phyloP scores from a whole-genome alignment of 768 basidiomycete species.

The Suillus hirtellus region DNA sequence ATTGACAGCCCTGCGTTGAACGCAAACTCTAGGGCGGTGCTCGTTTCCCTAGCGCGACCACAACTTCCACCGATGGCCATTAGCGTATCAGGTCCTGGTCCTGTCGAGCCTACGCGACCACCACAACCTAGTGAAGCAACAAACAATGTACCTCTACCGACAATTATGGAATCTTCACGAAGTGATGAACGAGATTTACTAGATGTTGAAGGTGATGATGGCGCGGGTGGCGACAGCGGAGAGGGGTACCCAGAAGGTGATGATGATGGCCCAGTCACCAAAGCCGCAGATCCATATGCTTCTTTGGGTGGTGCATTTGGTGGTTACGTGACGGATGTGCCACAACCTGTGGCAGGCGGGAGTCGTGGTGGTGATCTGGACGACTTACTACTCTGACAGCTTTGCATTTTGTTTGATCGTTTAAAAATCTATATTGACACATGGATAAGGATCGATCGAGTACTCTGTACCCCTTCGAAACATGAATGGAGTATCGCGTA shows the following conservation, averaged over 20 bases:
- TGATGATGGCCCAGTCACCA: conserved; percentile 35
- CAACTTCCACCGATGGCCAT: conserved; percentile 47
- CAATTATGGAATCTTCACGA: conserved; percentile 27
- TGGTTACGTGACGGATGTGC: conserved; percentile 70
- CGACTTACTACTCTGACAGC: conserved; percentile 62
- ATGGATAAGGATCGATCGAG: conserved; percentile 6
- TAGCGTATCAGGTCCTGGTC: conserved; percentile 58
- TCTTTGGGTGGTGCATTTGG: conserved; percentile 78
- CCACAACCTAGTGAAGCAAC: conserved; percentile 28
- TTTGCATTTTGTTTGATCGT: conserved; percentile 4
- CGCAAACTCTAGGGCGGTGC: conserved; percentile 68
- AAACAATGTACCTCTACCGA: conserved; percentile 31
- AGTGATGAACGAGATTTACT: conserved; percentile 22
- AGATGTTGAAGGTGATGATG: conserved; percentile 20
- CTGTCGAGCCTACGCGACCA: conserved; percentile 30
- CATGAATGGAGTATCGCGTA: not conserved
- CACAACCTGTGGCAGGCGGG: conserved; percentile 54
- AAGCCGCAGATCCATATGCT: conserved; percentile 72
- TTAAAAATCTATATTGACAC: conserved; percentile 4
- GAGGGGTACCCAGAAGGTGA: conserved; percentile 39
- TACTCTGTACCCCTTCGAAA: conserved; percentile 3
- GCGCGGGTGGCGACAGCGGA: conserved; percentile 30
- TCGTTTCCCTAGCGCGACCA: conserved; percentile 59
- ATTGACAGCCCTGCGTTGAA: conserved; percentile 90
- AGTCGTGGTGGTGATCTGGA: conserved; percentile 54